A percentile compares a stretch with the other conserved stretches of the same genome.
Conservation (phyloP, 305 asterid species). For the Solanum hybrid region DNA sequence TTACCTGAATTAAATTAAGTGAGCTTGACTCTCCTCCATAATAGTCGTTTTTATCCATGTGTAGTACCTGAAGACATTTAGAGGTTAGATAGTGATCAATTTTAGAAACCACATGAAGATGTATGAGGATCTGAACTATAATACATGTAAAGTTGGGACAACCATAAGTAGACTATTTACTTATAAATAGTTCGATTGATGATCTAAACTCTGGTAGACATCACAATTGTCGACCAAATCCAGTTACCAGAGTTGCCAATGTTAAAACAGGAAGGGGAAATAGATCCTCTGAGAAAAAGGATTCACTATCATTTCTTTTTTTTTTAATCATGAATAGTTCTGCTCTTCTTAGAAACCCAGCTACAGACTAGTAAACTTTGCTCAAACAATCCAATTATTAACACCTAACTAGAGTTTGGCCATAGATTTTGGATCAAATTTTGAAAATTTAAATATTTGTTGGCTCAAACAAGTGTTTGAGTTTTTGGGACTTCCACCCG, state of each 20-base stretch:
- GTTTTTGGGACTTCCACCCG: not conserved
- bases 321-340: not conserved
- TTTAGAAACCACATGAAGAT: not conserved
- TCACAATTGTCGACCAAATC: not conserved
- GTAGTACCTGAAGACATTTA: slow-evolving; percentile 44
- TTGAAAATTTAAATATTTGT: not conserved
- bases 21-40: slow-evolving; percentile 90
- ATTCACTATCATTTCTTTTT: not conserved
- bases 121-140: not conserved
- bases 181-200: not conserved
- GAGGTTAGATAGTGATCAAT: not conserved
- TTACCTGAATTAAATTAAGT: slow-evolving; percentile 65
- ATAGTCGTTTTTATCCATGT: slow-evolving; percentile 88
- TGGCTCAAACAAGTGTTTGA: not conserved
- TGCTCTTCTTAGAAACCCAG: not conserved
- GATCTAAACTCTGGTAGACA: not conserved
- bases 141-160: not conserved
- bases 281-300: not conserved
- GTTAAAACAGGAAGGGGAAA: not conserved
- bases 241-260: not conserved
- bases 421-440: not conserved
- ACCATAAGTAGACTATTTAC: not conserved
- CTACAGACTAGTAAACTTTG: not conserved
- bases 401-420: not conserved
- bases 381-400: not conserved